Base-by-base conservation (phyloP, 805 yeast species). In the Blastobotrys parvus region DNA sequence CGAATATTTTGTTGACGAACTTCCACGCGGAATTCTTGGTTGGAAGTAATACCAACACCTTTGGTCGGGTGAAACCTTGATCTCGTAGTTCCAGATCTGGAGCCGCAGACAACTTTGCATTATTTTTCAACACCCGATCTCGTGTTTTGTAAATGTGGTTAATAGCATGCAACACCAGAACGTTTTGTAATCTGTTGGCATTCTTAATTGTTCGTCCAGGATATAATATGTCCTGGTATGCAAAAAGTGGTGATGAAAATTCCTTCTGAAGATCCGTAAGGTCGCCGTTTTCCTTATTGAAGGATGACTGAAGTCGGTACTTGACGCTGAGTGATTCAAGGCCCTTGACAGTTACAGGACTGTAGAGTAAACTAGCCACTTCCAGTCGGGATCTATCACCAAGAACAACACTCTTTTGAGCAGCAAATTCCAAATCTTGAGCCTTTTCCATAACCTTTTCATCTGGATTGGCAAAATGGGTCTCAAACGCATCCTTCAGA, bases 31-130 rank as follows among this genome's bases (percentile, higher is more conserved):
- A 66, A 51, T 87, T 74, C 56, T 96, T 74, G 0, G 95, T 86
- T 10, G 98, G 97, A 33, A 86, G 65, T 20, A 92, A 62, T 3
- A 90, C 76, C 44, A 92, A 64, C 1, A 82, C 88, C 56, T 88
- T 89, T 1, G 98, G 95, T 48, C 97, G 72, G 0, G 96, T 89
- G 60, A 87, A 92, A 22, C 98, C 97, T 62, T 92, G 97, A 60
- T 92, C 98, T 44, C 94, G 68, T 50, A 73, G 71, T 54, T 86
- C 94, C 10, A 75, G 75, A 46, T 74, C 79, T 3, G 47, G 44
- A n/a, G 49, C 49, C 58, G 41, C 35, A 23, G 68, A 63, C 17
- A 80, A 51, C 52, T 76, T 77, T 39, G 75, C 73, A 52, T 81
- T 87, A 64, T 92, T 81, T 58, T 82, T 83, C 52, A 90, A 54